A percentile compares a stretch with the other conserved stretches of the same genome.
phyloP scores from a whole-genome alignment of 176 grass and related monocot species.

The Cocos nucifera region DNA sequence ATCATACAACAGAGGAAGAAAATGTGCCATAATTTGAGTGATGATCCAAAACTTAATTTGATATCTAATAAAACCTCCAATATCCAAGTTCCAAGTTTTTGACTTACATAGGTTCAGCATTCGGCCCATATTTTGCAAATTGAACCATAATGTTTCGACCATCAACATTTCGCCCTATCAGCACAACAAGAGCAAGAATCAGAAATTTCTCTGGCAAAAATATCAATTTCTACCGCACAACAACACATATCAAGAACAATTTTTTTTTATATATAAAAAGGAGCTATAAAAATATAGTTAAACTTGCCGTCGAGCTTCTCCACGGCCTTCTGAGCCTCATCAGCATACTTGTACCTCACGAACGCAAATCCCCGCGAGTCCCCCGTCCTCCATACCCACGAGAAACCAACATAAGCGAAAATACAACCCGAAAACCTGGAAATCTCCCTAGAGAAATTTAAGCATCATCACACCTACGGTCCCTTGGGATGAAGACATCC shows the following conservation, averaged over 20 bases:
- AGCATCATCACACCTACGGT: conserved; percentile 49
- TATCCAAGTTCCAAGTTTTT: too few species aligned
- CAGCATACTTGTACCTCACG: conserved; percentile 93
- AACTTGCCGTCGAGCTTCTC: conserved; percentile 74
- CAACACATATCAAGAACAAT: too few species aligned
- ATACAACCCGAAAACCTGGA: conserved; percentile 2
- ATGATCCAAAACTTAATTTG: too few species aligned
- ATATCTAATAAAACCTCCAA: too few species aligned
- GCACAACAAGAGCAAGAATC: neutral
- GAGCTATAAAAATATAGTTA: neutral
- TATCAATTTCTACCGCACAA: too few species aligned
- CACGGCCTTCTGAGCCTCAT: conserved; percentile 89
- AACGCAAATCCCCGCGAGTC: conserved; percentile 88
- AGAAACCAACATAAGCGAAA: conserved; percentile 4
- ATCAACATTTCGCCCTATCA: conserved; percentile 70
- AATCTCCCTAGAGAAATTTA: neutral
- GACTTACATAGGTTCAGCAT: conserved; percentile 86
- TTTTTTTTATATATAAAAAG: too few species aligned
- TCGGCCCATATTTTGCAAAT: conserved; percentile 96
- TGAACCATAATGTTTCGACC: conserved; percentile 97
- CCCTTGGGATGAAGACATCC: conserved; percentile 86
- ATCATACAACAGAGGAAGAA: too few species aligned
- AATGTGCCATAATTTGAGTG: too few species aligned
- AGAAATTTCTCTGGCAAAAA: too few species aligned
- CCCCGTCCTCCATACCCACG: conserved; percentile 42